Base-by-base conservation (phyloP, 768 basidiomycete genomes). In the Rhizopogon sp. region DNA sequence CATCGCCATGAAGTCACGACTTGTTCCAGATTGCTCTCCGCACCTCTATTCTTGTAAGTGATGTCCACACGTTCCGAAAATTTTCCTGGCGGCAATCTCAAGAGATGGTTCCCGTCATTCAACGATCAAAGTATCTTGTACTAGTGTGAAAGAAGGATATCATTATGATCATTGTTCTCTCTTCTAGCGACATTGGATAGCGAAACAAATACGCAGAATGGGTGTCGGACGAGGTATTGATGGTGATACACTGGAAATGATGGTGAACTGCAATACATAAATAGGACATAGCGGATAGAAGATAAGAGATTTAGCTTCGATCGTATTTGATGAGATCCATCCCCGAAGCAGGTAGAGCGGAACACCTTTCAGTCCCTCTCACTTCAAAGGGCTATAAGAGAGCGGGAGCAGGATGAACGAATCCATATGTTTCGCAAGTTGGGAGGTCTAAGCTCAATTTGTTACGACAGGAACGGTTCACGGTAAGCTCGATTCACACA, bases 381-480 rank as follows among this genome's bases (percentile, higher is more conserved):
- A 93, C 75, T 93, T 90, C 56, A 96, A 77, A 56, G 93, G 92
- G 68, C 89, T 92, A 74, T 86, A 94, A 28, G 85, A 74, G 44
- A 95, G 76, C 22, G 93, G 88, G 49, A 77, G 71, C 59, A 98
- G 73, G 64, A 99, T 88, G 60, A 86, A 83, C 7, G 88, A 83
- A 69, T 93, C 88, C 96, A 98, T 98, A 14, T 75, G 74, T 64
- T 81, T 85, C 6, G 93, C 83, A 46, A 96, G 77, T 67, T 94
- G 90, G 35, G 93, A 81, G 3, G 97, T 99, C 93, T 98, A 70
- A 16, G n/a, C 5, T 52, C 9, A 1, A 37, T 3, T 14, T 37
- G 13, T 22, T 37, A 49, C 5, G 20, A 9, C 10, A 10, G 35
- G 33, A 10, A 10, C 17, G 35, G 14, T 37, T 37, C 20, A 25